Base-by-base conservation (phyloP, 306 rosid species). In the Acacia acuminata region DNA sequence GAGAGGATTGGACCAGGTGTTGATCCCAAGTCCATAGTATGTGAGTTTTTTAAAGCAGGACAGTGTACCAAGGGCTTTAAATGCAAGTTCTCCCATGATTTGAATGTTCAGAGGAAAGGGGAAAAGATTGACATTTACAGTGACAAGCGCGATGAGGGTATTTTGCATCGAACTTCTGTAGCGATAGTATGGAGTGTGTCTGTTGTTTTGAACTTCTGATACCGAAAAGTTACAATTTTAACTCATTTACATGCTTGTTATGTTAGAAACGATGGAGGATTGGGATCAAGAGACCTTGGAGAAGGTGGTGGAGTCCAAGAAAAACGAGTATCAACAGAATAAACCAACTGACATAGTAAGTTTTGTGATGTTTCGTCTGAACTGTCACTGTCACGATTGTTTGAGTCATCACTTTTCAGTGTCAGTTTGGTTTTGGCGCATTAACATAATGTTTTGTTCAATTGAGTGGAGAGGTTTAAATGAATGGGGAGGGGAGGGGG, bases 211-310 rank as follows among this genome's bases (percentile, higher is more conserved):
- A 61, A 64, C 73, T 63, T 73, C 82, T 79, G 74, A 61, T 65
- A 47, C 64, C 44, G 70, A 61, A 13, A 14, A 0, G 1, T 56
- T 81, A 34, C 19, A 32, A 27, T 44, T 43, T 25, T 82, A 10
- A 53, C 22, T 10, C 68, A 71, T 75, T 20, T 76, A 73, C 79
- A 45, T 24, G 81, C 30, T 17, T 67, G 11, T 65, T 42, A 64
- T 81, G 24, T 77, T 45, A 92, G 99, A 92, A 7, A 91, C 99
- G 0, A 96, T 96, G 99, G 98, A 92, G 89, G 99, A 96, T 40
- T 96, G 99, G 98, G 99, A 96, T 92, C 97, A 91, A 88, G 97
- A 89, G 88, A 94, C 86, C 4, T 82, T 96, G 90, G 99, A 96
- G 89, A 92, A 94, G 89, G 99, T 91, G 66, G 92, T 96, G 50